phyloP scores from a whole-genome alignment of 2,329 filamentous ascomycete species.

The Fusarium virguliforme region DNA sequence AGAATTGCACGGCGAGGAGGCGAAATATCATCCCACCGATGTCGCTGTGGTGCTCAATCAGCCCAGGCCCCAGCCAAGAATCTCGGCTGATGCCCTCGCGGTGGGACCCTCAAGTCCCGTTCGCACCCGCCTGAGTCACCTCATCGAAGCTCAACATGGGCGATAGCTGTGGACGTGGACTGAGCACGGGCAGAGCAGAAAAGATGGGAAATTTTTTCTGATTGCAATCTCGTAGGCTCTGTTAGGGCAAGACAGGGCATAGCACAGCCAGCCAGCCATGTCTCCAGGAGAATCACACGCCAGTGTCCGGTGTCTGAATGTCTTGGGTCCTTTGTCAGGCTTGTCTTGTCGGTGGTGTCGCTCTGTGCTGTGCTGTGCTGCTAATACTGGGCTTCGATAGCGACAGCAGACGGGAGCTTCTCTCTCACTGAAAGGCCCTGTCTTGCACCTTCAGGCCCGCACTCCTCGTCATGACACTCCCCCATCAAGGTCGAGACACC shows the following conservation, averaged over 20 bases:
- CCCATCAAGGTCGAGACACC: conserved; percentile 42
- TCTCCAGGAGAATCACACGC: conserved; percentile 49
- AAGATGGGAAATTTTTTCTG: conserved; percentile 40
- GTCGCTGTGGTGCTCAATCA: conserved; percentile 52
- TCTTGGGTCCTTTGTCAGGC: conserved; percentile 42
- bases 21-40: conserved; percentile 52
- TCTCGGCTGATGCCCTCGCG: conserved; percentile 52
- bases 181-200: conserved; percentile 33
- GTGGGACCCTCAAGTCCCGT: conserved; percentile 49
- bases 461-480: conserved; percentile 32
- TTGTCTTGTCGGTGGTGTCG: conserved; percentile 19
- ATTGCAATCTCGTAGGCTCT: conserved; percentile 41
- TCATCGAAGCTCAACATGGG: conserved; percentile 46
- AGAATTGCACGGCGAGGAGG: conserved; percentile 50
- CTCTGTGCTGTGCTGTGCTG: conserved; percentile 9
- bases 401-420: conserved; percentile 15
- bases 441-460: conserved; percentile 35
- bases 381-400: conserved; percentile 8
- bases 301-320: conserved; percentile 47
- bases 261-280: conserved; percentile 35
- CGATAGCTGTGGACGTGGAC: conserved; percentile 39
- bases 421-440: conserved; percentile 13
- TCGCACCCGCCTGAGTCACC: conserved; percentile 49
- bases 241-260: conserved; percentile 24
- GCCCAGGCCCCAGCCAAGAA: conserved; percentile 49